Base-by-base conservation (phyloP, 2,329 filamentous ascomycete genomes). In the Mycosphaerella sp. region DNA sequence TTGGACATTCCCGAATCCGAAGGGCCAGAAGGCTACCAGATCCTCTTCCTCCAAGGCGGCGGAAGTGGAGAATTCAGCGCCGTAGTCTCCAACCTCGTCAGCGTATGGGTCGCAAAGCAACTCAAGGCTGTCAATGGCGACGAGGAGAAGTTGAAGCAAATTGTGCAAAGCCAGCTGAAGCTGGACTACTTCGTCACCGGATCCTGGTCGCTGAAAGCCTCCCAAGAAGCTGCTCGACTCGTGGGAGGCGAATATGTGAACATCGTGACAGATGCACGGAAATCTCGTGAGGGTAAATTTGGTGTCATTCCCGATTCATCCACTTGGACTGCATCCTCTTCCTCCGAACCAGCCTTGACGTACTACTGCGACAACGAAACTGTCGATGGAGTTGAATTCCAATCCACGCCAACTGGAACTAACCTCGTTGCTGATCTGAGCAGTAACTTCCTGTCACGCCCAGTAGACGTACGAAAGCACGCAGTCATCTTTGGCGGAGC, bases 341-440 rank as follows among this genome's bases (percentile, higher is more conserved):
- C 83, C 6, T 86, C 83, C 40, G 76, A 82, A 61, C 76, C 81
- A 39, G 76, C 89, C 0, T 78, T 95, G 65, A 85, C 92, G 1
- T 97, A 96, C 73, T 91, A 83, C 70, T 95, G 92, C 70, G 87
- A 91, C 70, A 97, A 97, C 64, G 91, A 97, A 76, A 95, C 89
- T 0, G 89, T 95, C 5, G 89, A 95, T 65, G 91, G 91, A 34
- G 89, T 97, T 14, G 92, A 97, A 68, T 95, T 95, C 63, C 89
- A 86, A 5, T 72, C 65, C 3, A 85, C 87, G 66, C 92, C 92
- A 23, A 74, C 84, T 59, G 79, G 84, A 48, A 69, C 70, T 32
- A 80, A 95, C 55, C 86, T 97, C 5, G 85, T 95, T 4, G 89
- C 88, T 17, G 92, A 97, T 71, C 95, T 97, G 87, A 87, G 82